A percentile compares a stretch with the other conserved stretches of the same genome.
Conservation (phyloP, 1,139 yeast genomes). For the Sugiyamaella japonica region DNA sequence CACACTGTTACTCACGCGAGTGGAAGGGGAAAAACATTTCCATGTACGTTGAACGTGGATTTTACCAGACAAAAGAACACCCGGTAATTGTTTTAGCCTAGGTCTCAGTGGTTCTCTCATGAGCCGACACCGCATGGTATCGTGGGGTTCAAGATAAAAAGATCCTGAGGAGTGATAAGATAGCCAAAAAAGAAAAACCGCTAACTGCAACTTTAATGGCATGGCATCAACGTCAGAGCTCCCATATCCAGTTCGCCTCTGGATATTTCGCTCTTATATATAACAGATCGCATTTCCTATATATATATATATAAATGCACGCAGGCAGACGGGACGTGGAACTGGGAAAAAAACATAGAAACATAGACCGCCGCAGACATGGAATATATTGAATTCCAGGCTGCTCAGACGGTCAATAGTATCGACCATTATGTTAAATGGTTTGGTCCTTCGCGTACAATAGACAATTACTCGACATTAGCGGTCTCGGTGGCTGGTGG, state of each 20-base stretch:
- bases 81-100: too few species aligned
- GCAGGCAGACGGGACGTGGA: not conserved
- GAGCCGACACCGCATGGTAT: not conserved
- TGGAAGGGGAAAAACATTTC: not conserved
- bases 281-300: not conserved
- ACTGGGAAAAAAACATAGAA: not conserved
- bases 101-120: too few species aligned
- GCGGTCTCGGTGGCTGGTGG: not conserved
- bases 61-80: not conserved
- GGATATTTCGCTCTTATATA: too few species aligned
- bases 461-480: not conserved
- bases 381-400: constrained; percentile 15
- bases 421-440: constrained; percentile 3
- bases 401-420: constrained; percentile 1
- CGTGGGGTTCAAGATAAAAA: not conserved
- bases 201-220: too few species aligned
- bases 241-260: too few species aligned
- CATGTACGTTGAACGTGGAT: not conserved
- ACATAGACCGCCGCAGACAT: not conserved
- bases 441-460: not conserved
- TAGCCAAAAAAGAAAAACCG: too few species aligned
- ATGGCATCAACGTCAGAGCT: too few species aligned
- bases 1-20: not conserved
- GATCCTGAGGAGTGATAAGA: too few species aligned
- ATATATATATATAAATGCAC: not conserved